A percentile compares a stretch with the other conserved stretches of the same genome.
These are phyloP conservation scores for Fusarium liriodendri DNA, from an alignment of 2,329 filamentous ascomycete genomes.

Conservation along the genomic window DNA sequence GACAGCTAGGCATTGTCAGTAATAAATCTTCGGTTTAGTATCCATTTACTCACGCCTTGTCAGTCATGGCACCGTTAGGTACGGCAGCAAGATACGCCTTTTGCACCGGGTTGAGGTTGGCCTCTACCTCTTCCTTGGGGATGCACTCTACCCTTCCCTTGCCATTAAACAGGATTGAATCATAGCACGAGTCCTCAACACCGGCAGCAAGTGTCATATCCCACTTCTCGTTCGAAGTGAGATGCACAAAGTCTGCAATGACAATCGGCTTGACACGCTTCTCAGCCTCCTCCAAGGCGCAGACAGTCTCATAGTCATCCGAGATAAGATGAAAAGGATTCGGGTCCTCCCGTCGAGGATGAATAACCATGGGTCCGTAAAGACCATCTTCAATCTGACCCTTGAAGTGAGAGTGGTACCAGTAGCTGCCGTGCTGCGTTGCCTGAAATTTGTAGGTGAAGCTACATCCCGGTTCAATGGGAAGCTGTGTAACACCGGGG, in stretches of 20 bases:
- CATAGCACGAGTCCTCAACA: constrained; percentile 66
- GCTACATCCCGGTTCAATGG: constrained; percentile 59
- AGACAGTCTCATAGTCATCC: constrained; percentile 47
- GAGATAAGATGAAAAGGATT: constrained; percentile 64
- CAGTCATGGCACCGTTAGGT: constrained; percentile 50
- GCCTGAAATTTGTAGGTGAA: constrained; percentile 68
- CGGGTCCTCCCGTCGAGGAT: constrained; percentile 43
- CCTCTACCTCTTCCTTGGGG: constrained; percentile 55
- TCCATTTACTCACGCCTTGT: constrained; percentile 51
- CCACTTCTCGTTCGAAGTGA: constrained; percentile 61
- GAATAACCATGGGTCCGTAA: constrained; percentile 66
- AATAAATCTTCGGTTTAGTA: no score
- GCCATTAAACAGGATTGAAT: constrained; percentile 71
- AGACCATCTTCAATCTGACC: constrained; percentile 70
- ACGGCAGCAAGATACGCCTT: constrained; percentile 43
- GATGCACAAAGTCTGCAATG: constrained; percentile 67
- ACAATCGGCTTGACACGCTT: constrained; percentile 58
- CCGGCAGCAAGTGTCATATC: constrained; percentile 57
- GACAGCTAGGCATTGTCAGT: constrained; percentile 30
- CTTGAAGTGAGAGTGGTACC: constrained; percentile 69
- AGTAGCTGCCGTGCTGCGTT: constrained; percentile 67
- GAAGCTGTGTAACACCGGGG: constrained; percentile 65
- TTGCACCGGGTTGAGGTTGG: constrained; percentile 49
- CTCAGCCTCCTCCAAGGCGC: constrained; percentile 62
- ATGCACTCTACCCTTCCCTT: constrained; percentile 67